phyloP scores from a whole-genome alignment of 257 asterid genomes.

The Linderniella brevidens region DNA sequence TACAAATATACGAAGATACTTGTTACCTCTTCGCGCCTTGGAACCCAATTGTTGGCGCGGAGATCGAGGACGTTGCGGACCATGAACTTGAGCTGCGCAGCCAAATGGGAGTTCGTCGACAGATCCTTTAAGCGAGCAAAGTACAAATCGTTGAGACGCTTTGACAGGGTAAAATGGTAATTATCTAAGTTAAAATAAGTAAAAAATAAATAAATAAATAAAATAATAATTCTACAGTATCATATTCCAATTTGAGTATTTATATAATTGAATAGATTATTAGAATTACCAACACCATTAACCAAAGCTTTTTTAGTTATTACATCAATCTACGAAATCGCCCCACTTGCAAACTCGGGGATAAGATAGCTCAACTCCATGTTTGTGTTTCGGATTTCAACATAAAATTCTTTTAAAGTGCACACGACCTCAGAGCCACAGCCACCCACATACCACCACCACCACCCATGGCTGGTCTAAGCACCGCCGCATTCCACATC shows the following conservation, averaged over 20 bases:
- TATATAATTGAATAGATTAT: too few species aligned
- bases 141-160: slow-evolving; percentile 52
- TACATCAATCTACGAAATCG: too few species aligned
- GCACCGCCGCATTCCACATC: slow-evolving; percentile 38
- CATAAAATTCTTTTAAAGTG: background rate
- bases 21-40: slow-evolving; percentile 85
- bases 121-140: slow-evolving; percentile 60
- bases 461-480: slow-evolving; percentile 75
- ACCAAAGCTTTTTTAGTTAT: too few species aligned
- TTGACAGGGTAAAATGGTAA: too few species aligned
- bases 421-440: too few species aligned
- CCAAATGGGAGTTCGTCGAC: slow-evolving; percentile 61
- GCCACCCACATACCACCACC: slow-evolving; percentile 6
- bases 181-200: too few species aligned
- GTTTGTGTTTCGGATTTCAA: slow-evolving; percentile 14
- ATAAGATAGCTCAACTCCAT: slow-evolving; percentile 24
- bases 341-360: slow-evolving; percentile 7
- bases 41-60: slow-evolving; percentile 73
- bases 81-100: slow-evolving; percentile 72
- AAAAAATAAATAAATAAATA: too few species aligned
- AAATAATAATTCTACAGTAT: too few species aligned
- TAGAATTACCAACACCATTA: too few species aligned
- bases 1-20: slow-evolving; percentile 2
- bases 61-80: slow-evolving; percentile 69
- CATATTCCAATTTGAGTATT: too few species aligned